Evolutionary conservation across 1,284 basidiomycete genomes (phyloP).

Genomic region (Lignosus rhinocerotis): DNA sequence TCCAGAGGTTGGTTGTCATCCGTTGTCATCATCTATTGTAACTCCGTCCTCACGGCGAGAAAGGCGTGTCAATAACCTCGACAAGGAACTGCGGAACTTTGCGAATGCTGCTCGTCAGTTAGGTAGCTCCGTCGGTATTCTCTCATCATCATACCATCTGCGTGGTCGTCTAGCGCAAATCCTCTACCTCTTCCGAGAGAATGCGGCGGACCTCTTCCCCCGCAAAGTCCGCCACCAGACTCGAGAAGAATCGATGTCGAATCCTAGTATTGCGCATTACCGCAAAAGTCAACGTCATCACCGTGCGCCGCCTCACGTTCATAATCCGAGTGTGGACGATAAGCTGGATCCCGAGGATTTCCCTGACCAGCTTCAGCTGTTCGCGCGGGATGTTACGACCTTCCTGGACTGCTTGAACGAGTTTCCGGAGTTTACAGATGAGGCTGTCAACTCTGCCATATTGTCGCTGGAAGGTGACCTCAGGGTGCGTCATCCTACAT

Average conservation of each 20-base stretch:
- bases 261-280: slow-evolving; percentile 34
- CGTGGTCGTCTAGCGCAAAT: slow-evolving; percentile 68
- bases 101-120: slow-evolving; percentile 72
- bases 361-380: slow-evolving; percentile 56
- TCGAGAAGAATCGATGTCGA: slow-evolving; percentile 45
- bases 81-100: slow-evolving; percentile 73
- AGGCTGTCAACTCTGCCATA: slow-evolving; percentile 68
- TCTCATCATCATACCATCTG: slow-evolving; percentile 67
- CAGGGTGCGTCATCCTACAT: slow-evolving; percentile 40
- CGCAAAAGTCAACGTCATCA: slow-evolving; percentile 30
- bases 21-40: neutral
- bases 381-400: slow-evolving; percentile 61
- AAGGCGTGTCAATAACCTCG: slow-evolving; percentile 61
- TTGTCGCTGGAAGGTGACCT: slow-evolving; percentile 66
- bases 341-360: slow-evolving; percentile 63
- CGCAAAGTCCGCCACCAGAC: slow-evolving; percentile 53
- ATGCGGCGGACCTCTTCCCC: slow-evolving; percentile 70
- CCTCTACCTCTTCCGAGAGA: slow-evolving; percentile 66
- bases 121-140: slow-evolving; percentile 70
- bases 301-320: slow-evolving; percentile 45
- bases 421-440: slow-evolving; percentile 74
- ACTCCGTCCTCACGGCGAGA: neutral
- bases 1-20: slow-evolving; percentile 48
- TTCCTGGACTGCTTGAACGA: slow-evolving; percentile 71
- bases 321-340: slow-evolving; percentile 52